phyloP scores from a whole-genome alignment of 2,329 filamentous ascomycete species.

The Hyphodiscus sp. region DNA sequence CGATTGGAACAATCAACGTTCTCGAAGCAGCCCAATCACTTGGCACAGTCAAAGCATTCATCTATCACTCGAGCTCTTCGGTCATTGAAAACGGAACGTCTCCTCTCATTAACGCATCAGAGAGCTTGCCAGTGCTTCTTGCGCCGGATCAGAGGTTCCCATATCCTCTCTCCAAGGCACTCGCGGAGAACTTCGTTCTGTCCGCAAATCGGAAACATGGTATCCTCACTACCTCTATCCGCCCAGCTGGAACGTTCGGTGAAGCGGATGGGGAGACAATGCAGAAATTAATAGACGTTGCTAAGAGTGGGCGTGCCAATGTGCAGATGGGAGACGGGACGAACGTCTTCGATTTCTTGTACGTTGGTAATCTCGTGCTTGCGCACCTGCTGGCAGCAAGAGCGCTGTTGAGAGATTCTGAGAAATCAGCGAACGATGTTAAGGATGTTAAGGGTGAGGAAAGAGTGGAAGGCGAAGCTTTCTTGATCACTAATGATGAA shows the following conservation, averaged over 20 bases:
- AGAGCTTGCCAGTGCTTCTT: background rate
- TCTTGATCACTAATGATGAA: conserved; percentile 81
- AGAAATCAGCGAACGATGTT: no score
- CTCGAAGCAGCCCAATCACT: conserved; percentile 34
- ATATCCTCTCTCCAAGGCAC: conserved; percentile 1
- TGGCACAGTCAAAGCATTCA: conserved; percentile 30
- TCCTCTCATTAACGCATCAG: background rate
- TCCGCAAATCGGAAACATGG: conserved; percentile 16
- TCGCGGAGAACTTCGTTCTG: background rate
- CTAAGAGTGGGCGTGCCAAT: background rate
- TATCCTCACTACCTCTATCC: conserved; percentile 42
- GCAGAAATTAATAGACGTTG: background rate
- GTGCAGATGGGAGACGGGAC: conserved; percentile 36
- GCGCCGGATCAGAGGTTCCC: background rate
- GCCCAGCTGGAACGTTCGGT: conserved; percentile 43
- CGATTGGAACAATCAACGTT: conserved; percentile 39
- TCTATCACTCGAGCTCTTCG: conserved; percentile 1
- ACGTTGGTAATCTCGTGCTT: conserved; percentile 45
- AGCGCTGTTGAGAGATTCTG: conserved; percentile 1
- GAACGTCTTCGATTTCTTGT: conserved; percentile 48
- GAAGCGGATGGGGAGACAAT: conserved; percentile 30
- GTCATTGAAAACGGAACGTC: background rate
- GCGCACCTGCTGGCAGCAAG: conserved; percentile 41
- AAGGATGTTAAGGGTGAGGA: no score
- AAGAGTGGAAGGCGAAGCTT: conserved; percentile 68